Evolutionary conservation across 177 flowering plant genomes (phyloP).

Genomic region (Vitis hybrid): DNA sequence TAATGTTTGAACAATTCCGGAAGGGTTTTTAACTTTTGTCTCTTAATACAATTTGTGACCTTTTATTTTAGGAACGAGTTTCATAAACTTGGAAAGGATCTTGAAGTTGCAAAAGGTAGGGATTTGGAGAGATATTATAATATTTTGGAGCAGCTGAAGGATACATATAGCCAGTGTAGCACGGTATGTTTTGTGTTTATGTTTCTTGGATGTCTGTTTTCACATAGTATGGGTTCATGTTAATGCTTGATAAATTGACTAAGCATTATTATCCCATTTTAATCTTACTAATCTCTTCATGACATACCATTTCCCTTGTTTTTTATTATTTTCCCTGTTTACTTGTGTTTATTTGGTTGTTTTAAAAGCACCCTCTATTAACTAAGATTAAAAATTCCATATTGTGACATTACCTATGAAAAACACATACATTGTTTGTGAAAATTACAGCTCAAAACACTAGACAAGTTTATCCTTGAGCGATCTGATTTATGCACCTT

Average conservation of each 20-base stretch:
- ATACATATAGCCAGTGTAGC: slow-evolving; percentile 68
- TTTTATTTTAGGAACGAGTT: slow-evolving; percentile 61
- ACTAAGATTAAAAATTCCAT: neutral
- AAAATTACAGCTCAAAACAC: no score
- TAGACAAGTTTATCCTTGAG: neutral
- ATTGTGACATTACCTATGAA: no score
- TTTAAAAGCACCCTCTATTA: neutral
- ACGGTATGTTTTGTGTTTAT: slow-evolving; percentile 37
- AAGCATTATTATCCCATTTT: neutral
- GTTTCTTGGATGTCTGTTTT: neutral
- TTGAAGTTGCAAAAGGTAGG: slow-evolving; percentile 62
- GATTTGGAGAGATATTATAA: slow-evolving; percentile 57
- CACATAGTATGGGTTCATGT: neutral
- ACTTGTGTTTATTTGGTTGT: neutral
- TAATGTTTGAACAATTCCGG: neutral
- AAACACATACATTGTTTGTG: no score
- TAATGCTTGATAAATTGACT: neutral
- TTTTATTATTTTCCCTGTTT: neutral
- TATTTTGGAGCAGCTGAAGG: slow-evolving; percentile 57
- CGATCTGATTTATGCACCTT: neutral
- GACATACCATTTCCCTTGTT: neutral
- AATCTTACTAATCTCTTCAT: neutral
- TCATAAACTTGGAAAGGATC: slow-evolving; percentile 61
- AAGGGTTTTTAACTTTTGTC: neutral
- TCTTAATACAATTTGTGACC: neutral